Percentiles rank a stretch among this genome's conserved stretches.
phyloP scores from a whole-genome alignment of 768 basidiomycete species.

The Agaricus subrufescens region DNA sequence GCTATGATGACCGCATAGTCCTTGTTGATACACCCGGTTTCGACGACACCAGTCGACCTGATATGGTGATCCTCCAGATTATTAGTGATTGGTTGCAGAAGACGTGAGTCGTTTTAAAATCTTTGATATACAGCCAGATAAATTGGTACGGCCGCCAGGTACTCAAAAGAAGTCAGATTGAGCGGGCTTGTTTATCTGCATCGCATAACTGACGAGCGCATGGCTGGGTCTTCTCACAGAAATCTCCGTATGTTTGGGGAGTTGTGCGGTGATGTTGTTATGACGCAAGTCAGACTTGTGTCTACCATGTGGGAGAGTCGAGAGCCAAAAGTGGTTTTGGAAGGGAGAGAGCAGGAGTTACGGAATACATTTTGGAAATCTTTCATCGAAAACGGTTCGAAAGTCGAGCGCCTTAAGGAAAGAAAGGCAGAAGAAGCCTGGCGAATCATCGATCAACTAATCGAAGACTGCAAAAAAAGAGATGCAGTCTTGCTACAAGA shows the following conservation, averaged over 20 bases:
- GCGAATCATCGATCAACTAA: constrained; percentile 9
- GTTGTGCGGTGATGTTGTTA: constrained; percentile 26
- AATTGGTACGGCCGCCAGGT: no score
- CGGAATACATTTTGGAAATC: constrained; percentile 45
- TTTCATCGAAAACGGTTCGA: constrained; percentile 35
- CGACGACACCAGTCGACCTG: constrained; percentile 19
- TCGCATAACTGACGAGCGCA: constrained; percentile 27
- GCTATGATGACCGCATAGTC: neutral
- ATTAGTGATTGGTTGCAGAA: constrained; percentile 21
- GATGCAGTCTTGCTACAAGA: constrained; percentile 3
- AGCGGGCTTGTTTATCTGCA: constrained; percentile 27
- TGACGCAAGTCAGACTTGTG: constrained; percentile 26
- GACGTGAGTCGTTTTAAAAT: constrained; percentile 19
- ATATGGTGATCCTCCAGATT: constrained; percentile 18
- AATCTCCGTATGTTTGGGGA: constrained; percentile 27
- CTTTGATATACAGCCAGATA: no score
- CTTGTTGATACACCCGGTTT: constrained; percentile 11
- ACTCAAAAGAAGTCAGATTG: no score
- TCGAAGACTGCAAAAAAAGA: constrained; percentile 3
- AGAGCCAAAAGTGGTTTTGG: constrained; percentile 19
- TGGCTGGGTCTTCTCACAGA: constrained; percentile 20
- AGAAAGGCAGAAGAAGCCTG: constrained; percentile 27
- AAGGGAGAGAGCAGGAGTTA: constrained; percentile 33
- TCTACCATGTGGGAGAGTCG: constrained; percentile 35
- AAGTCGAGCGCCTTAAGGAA: constrained; percentile 26